phyloP scores from a whole-genome alignment of 2,329 filamentous ascomycete genomes.

The Ascochyta viciae-villosae region DNA sequence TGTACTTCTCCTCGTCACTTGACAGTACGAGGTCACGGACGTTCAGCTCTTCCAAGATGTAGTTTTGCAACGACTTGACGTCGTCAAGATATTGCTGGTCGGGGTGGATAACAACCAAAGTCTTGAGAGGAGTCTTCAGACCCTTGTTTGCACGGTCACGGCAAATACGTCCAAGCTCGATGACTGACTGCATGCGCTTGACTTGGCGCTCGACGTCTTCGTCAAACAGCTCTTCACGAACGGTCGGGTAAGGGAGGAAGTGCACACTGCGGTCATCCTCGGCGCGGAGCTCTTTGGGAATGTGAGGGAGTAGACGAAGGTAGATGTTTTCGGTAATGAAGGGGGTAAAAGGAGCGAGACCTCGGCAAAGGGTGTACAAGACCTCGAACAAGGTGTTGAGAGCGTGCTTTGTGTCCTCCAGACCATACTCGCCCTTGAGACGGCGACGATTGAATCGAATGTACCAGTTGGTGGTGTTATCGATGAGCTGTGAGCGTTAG shows the following conservation, averaged over 20 bases:
- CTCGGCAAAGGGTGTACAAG: conserved; percentile 84
- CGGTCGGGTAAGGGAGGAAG: conserved; percentile 89
- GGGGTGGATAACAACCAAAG: conserved; percentile 85
- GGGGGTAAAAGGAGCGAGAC: conserved; percentile 91
- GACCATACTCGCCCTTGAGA: conserved; percentile 86
- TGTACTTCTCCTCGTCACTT: conserved; percentile 87
- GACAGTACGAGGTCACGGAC: conserved; percentile 84
- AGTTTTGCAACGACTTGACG: conserved; percentile 82
- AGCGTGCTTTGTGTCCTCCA: conserved; percentile 86
- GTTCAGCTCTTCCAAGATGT: conserved; percentile 92
- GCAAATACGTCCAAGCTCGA: conserved; percentile 86
- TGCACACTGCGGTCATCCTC: conserved; percentile 87
- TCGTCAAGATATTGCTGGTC: conserved; percentile 86
- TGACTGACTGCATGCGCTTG: conserved; percentile 91
- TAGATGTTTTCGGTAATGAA: conserved; percentile 98
- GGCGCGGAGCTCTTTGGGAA: conserved; percentile 72
- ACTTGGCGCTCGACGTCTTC: conserved; percentile 85
- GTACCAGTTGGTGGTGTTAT: conserved; percentile 99
- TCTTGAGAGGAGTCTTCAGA: conserved; percentile 90
- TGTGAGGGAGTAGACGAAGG: conserved; percentile 78
- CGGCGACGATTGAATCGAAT: conserved; percentile 93
- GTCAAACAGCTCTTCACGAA: conserved; percentile 87
- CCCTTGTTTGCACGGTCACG: conserved; percentile 85
- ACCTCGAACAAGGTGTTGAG: conserved; percentile 95
- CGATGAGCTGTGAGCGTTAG: conserved; percentile 66